Conservation (phyloP, 148 eudicot genomes). For the Diospyros kaki region DNA sequence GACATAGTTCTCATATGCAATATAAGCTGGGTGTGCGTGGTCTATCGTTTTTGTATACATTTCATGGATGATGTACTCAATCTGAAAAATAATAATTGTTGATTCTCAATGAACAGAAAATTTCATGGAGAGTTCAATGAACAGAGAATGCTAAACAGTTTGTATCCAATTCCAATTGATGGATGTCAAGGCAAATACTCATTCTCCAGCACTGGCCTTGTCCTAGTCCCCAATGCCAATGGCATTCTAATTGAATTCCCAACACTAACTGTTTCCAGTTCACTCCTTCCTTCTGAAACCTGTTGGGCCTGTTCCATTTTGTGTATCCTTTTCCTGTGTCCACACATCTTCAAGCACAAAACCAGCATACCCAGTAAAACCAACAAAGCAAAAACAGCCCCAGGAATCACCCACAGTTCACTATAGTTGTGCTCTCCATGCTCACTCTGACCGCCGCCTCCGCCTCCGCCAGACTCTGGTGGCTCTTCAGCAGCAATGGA, state of each 20-base stretch:
- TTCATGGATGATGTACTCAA: too few species aligned
- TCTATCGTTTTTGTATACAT: too few species aligned
- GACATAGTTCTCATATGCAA: too few species aligned
- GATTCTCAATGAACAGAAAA: too few species aligned
- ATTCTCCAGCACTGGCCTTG: constrained; percentile 34
- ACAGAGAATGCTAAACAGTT: too few species aligned
- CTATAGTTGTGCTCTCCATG: background rate
- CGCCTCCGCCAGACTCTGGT: constrained; percentile 3
- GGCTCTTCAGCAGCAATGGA: constrained; percentile 22
- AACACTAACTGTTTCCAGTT: constrained; percentile 17
- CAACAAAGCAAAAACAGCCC: constrained; percentile 10
- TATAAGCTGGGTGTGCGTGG: too few species aligned
- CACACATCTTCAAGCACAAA: constrained; percentile 16
- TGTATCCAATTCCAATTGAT: too few species aligned
- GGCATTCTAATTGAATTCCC: constrained; percentile 30
- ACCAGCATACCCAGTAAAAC: constrained; percentile 15
- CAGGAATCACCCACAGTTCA: constrained; percentile 26
- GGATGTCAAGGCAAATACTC: constrained; percentile 21
- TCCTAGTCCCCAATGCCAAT: constrained; percentile 34
- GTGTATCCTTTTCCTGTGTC: constrained; percentile 20
- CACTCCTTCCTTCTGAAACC: constrained; percentile 17
- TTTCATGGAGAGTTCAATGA: too few species aligned
- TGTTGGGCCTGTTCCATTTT: constrained; percentile 22
- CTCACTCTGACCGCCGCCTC: constrained; percentile 2
- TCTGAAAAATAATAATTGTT: too few species aligned